phyloP scores from a whole-genome alignment of 1,284 basidiomycete genomes.

The Coniferiporia sulphurascens region DNA sequence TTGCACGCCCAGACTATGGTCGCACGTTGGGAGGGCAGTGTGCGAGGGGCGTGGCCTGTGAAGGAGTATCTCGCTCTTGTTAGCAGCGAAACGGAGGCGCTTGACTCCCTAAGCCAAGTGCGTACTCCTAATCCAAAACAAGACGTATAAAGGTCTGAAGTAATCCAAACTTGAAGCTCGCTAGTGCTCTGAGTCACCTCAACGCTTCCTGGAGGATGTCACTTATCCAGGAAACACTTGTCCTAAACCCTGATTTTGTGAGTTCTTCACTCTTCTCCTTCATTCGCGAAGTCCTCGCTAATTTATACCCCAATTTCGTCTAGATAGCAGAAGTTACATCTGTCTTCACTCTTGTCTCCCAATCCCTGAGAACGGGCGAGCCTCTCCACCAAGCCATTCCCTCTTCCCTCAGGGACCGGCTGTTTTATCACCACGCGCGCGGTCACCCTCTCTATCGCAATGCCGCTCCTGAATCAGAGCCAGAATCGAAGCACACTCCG shows the following conservation, averaged over 20 bases:
- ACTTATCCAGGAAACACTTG: too few relatives aligned
- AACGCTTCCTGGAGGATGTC: too few relatives aligned
- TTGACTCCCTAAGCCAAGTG: conserved; percentile 38
- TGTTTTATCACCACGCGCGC: conserved; percentile 36
- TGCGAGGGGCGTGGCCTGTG: conserved; percentile 48
- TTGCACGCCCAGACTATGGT: background rate
- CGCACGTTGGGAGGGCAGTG: conserved; percentile 36
- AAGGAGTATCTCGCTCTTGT: conserved; percentile 41
- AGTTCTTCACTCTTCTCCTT: conserved; percentile 18
- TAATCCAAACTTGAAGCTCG: too few relatives aligned
- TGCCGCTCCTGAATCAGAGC: background rate
- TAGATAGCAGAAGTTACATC: conserved; percentile 43
- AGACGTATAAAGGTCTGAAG: conserved; percentile 28
- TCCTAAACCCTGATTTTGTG: conserved; percentile 41
- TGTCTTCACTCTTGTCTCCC: conserved; percentile 39
- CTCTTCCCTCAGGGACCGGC: conserved; percentile 37
- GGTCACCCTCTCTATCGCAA: background rate
- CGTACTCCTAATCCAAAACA: conserved; percentile 25
- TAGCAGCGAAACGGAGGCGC: conserved; percentile 38
- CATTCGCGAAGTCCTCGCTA: background rate
- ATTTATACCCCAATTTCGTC: too few relatives aligned
- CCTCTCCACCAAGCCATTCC: conserved; percentile 42
- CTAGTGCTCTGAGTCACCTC: too few relatives aligned
- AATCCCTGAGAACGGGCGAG: conserved; percentile 42
- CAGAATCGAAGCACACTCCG: background rate